Base-by-base conservation (phyloP, 148 eudicot genomes). In the Rhododendron henanense region DNA sequence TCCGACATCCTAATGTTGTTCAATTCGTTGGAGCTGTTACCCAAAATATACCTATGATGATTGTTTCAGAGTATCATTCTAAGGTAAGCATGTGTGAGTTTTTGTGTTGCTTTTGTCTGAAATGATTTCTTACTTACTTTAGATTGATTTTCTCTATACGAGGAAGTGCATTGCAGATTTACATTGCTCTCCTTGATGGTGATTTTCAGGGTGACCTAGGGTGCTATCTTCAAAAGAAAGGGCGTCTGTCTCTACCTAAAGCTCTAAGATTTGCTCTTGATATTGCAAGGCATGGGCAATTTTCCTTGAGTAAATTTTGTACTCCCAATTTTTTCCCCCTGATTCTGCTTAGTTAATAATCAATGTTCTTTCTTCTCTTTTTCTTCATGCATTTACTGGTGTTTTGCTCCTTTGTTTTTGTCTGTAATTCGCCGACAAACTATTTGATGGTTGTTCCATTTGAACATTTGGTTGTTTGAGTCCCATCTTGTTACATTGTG, bases 1-100 rank as follows among this genome's bases (percentile, higher is more conserved):
- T 94, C 67, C 95, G 99, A 31, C 99, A 97, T 91, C 99, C 99
- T 78, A 95, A 97, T 82, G 94, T 97, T 84, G 91, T 97, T 89
- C 99, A 97, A 91, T 97, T 97, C 87, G 98, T 97, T 91, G 99
- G 99, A 87, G 99, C 99, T 83, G 99, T 97, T 65, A 97, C 99
- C 88, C 99, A 97, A 88, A 94, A 97, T 89, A 85, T 93, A 83
- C 99, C 99, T 73, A 95, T 97, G 99, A 97, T 97, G 99, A 97
- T 97, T 41, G 96, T 97, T 84, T 92, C 90, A 80, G 99, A 97
- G 92, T 93, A 88, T 89, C 98, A 95, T 85, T 75, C 96, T 67
- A 95, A 90, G 91, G 98, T 95, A 89, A 84, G 89, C 59, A 33
- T 39, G 33, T 84, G n/a, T 78, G 23, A 28, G 47, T 45, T 78